Evolutionary conservation across 2,329 filamentous ascomycete species (phyloP).

Genomic region (Epichloe coenophiala): DNA sequence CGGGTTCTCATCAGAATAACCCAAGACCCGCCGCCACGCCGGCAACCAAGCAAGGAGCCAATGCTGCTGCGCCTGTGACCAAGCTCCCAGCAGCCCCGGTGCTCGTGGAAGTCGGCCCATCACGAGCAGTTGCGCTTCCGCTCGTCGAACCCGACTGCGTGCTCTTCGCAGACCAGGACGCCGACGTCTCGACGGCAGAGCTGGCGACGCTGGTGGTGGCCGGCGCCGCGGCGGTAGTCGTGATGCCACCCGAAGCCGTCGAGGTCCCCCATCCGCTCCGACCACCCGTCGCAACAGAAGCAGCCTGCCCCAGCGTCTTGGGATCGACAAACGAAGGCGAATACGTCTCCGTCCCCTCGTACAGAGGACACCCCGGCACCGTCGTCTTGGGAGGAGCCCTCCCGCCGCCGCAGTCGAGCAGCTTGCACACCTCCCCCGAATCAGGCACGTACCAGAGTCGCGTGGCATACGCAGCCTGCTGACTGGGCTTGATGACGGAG

Average conservation of each 20-base stretch:
- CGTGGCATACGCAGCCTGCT: constrained; percentile 26
- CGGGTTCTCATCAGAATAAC: not conserved
- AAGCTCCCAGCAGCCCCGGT: not conserved
- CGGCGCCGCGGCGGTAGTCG: not conserved
- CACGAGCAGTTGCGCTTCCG: not conserved
- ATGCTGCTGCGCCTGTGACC: not conserved
- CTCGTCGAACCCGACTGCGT: too few relatives aligned
- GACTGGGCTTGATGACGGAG: constrained; percentile 15
- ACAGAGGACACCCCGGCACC: constrained; percentile 45
- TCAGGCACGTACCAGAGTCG: constrained; percentile 47
- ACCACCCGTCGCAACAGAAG: not conserved
- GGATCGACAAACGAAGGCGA: constrained; percentile 33
- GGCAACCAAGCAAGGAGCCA: not conserved
- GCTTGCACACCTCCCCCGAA: constrained; percentile 49
- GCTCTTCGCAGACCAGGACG: too few relatives aligned
- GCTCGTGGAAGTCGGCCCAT: not conserved
- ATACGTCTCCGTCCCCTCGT: constrained; percentile 42
- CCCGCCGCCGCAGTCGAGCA: constrained; percentile 55
- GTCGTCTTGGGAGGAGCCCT: constrained; percentile 47
- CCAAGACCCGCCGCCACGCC: not conserved
- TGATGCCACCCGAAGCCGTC: constrained; percentile 3
- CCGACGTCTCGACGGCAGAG: too few relatives aligned
- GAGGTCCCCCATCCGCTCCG: not conserved
- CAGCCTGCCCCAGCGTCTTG: constrained; percentile 13
- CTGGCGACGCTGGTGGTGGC: too few relatives aligned